These are phyloP conservation scores for Pseudonectria foliicola DNA, from an alignment of 2,329 filamentous ascomycete species.

Conservation along the genomic window DNA sequence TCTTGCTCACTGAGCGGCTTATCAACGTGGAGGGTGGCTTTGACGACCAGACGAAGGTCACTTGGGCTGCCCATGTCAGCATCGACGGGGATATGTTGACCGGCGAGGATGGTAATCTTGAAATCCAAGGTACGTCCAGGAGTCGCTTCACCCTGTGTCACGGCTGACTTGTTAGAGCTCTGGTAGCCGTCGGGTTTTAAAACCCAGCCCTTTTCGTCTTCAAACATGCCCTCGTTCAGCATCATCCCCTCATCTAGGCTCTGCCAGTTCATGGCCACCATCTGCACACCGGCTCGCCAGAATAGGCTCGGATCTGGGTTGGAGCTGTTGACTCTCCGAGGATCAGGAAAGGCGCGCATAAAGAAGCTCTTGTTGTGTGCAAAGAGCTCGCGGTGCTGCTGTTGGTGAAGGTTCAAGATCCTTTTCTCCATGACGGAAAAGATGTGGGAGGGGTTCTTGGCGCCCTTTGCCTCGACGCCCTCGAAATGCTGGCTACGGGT, in stretches of 20 bases:
- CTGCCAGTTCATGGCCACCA: constrained; percentile 98
- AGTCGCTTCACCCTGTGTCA: constrained; percentile 38
- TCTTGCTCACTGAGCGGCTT: constrained; percentile 34
- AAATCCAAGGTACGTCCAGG: constrained; percentile 55
- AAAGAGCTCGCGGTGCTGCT: constrained; percentile 69
- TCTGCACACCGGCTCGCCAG: constrained; percentile 92
- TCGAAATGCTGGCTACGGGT: constrained; percentile 79
- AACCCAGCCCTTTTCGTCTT: constrained; percentile 74
- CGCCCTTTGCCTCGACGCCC: constrained; percentile 57
- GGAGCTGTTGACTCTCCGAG: constrained; percentile 72
- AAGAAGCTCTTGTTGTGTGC: constrained; percentile 81
- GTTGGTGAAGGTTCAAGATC: constrained; percentile 52
- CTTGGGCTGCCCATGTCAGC: constrained; percentile 24
- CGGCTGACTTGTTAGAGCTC: constrained; percentile 32
- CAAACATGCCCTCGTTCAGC: constrained; percentile 97
- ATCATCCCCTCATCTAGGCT: constrained; percentile 91
- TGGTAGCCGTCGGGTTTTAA: constrained; percentile 75
- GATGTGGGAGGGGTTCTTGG: constrained; percentile 58
- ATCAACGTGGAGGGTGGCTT: constrained; percentile 75
- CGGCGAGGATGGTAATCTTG: constrained; percentile 66
- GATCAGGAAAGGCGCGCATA: constrained; percentile 87
- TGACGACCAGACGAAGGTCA: constrained; percentile 62
- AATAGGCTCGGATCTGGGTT: constrained; percentile 90
- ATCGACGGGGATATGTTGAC: constrained; percentile 53
- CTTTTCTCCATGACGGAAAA: constrained; percentile 84